Base-by-base conservation (phyloP, 1,284 basidiomycete species). In the Ganoderma sp. region DNA sequence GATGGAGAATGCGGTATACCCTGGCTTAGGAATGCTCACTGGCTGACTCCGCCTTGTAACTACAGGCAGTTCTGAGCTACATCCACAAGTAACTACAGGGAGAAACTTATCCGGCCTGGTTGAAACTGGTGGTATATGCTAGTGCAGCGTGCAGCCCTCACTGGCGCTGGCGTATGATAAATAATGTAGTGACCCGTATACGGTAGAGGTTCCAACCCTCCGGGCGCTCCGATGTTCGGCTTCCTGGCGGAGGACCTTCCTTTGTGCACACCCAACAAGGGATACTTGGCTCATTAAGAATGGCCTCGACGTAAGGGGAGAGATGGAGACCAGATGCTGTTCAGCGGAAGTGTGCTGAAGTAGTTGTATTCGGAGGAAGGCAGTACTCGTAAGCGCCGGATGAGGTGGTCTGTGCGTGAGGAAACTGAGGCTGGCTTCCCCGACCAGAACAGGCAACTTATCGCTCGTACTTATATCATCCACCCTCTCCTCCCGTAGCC, bases 321-420 rank as follows among this genome's bases (percentile, higher is more conserved):
- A 15, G 1, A n/a, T 37, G 32, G 9, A 39, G 56, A 42, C n/a
- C 5, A 34, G 22, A 39, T 59, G 42, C 19, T n/a, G 57, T 39
- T 9, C 56, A 12, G 17, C 32, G 5, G 32, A 32, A 32, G 32
- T 32, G 32, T 32, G 32, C 32, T 32, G 32, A 5, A 4, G 32
- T 32, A 32, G 3, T 3, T 32, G 32, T 32, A 32, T 32, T 32
- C 32, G 32, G 32, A 32, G 32, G 32, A 32, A 32, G 32, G 32
- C 32, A 32, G 32, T 32, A 58, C 17, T 39, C 8, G 32, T 41
- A 69, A 43, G 67, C 67, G 71, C 68, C 43, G 32, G 19, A 2
- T 3, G 28, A 15, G 64, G 37, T 72, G 74, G 74, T 73, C 74
- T 73, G 74, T 75, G 74, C 74, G 72, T 71, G 74, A 68, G 71